Conservation (phyloP, 169 alveolate genomes). For the Eimeria maxima region DNA sequence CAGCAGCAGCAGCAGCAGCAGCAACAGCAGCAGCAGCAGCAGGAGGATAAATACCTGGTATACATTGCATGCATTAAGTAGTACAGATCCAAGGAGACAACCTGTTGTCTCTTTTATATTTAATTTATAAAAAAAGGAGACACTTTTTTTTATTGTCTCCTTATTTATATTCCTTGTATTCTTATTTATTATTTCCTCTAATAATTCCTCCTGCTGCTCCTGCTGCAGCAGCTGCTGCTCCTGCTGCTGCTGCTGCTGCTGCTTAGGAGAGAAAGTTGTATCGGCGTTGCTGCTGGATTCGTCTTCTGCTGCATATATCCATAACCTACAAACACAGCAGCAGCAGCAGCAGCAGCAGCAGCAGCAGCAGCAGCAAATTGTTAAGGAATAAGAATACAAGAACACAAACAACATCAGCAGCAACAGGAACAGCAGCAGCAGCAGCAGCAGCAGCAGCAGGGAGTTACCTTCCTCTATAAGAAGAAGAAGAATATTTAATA, state of each 20-base stretch:
- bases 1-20: not conserved
- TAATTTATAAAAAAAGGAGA: not conserved
- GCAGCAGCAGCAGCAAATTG: not conserved
- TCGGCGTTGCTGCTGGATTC: not conserved
- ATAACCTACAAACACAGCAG: not conserved
- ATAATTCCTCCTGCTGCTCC: not conserved
- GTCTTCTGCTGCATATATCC: not conserved
- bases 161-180: too few relatives aligned
- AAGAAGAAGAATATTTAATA: not conserved
- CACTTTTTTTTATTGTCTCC: too few relatives aligned
- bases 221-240: too few relatives aligned
- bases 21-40: not conserved
- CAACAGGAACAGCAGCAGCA: not conserved
- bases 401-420: not conserved
- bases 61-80: not conserved
- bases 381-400: too few relatives aligned
- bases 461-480: conserved; percentile 17
- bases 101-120: too few relatives aligned
- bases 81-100: not conserved
- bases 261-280: not conserved
- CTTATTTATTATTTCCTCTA: too few relatives aligned
- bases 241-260: not conserved
- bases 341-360: not conserved
- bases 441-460: not conserved
- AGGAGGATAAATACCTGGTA: not conserved